Evolutionary conservation across 2,329 filamentous ascomycete genomes (phyloP).

Genomic region (Colletotrichum camelliae): DNA sequence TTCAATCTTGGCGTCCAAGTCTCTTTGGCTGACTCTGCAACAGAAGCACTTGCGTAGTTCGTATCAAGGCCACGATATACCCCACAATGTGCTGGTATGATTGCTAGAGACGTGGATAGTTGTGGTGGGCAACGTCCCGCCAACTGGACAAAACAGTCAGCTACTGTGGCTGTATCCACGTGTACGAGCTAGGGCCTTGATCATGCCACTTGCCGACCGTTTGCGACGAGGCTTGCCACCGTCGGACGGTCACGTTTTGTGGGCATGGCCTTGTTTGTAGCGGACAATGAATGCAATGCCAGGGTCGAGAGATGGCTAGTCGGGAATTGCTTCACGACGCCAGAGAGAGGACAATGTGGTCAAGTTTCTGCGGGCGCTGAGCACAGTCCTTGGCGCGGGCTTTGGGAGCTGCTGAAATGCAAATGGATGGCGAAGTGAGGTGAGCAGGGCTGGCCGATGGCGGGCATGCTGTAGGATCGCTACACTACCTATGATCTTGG

Average conservation of each 20-base stretch:
- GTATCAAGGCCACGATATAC: neutral
- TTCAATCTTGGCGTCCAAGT: neutral
- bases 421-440: neutral
- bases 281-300: neutral
- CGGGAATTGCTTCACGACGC: neutral
- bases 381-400: neutral
- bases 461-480: neutral
- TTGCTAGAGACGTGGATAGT: neutral
- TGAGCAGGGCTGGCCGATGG: neutral
- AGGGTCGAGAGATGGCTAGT: neutral
- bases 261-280: neutral
- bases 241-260: neutral
- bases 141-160: neutral
- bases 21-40: neutral
- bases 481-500: neutral
- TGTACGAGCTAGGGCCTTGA: neutral
- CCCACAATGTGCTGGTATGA: neutral
- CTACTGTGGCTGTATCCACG: neutral
- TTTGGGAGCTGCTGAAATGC: neutral
- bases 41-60: neutral
- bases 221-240: conserved; percentile 14
- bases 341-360: neutral
- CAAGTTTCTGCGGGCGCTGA: neutral
- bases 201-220: neutral
- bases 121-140: neutral